Evolutionary conservation across 176 grass and related monocot genomes (phyloP), one percentile per base, ranked within the genome.

Genomic region (Oryza nivara): DNA sequence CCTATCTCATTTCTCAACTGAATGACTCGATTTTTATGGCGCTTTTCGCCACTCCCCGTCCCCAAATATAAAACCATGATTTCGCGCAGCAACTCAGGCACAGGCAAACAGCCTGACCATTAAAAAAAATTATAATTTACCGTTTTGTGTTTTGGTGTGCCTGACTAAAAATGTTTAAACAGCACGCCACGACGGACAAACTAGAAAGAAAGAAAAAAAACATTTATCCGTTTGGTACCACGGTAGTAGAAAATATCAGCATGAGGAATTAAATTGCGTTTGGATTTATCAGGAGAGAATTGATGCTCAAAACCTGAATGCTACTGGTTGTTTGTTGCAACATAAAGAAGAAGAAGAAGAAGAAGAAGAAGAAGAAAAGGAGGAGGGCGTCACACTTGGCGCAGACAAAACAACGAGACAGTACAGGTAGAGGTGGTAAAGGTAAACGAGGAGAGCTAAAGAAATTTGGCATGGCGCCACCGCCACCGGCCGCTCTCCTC

Each of bases 391-490:
- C 48, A 52, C 48, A 52, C 48, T 60, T 49, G 65, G 75, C 19
- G 0, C 70, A 74, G 11, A 36, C 35, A 36, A 36, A 36, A 36
- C 35, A 36, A 36, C 35, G 4, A 36, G 35, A 36, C 35, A 0
- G 28, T 28, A 36, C 35, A 36, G 4, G 5, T 26, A 58, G 16
- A 77, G 3, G 36, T 38, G 5, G 26, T 26, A 26, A 26, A 26
- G 26, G 26, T 26, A 26, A 26, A 26, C 26, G 26, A 26, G 1
- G 26, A 26, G 26, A 26, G 26, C 26, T 26, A 26, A 36, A 36
- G 35, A 41, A 41, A 58, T 71, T 20, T 56, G 51, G 51, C 82
- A 85, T 86, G 88, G 45, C 83, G 78, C 65, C 26, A 26, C 26
- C 26, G 26, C 1, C 77, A 38, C 7, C 65, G 43, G 67, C 56